Percentiles rank a stretch among this genome's conserved stretches.
phyloP scores from a whole-genome alignment of 805 yeast genomes.

The Sugiyamaella boreocaroliniensis region DNA sequence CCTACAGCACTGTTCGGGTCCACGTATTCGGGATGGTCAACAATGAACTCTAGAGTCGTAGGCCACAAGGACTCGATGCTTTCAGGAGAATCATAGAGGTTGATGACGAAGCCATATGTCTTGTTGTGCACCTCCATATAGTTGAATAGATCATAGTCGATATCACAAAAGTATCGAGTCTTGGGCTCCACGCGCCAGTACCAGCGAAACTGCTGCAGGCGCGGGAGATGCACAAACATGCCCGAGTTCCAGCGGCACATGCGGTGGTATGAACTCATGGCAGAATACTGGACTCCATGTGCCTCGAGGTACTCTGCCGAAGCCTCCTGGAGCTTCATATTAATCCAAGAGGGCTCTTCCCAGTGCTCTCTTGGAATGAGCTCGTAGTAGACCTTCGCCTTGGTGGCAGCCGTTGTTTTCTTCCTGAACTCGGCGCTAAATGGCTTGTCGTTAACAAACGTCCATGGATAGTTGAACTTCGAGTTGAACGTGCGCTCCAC shows the following conservation, averaged over 20 bases:
- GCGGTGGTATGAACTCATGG: conserved; percentile 59
- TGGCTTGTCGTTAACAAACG: conserved; percentile 65
- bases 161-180: conserved; percentile 58
- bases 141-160: conserved; percentile 71
- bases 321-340: conserved; percentile 35
- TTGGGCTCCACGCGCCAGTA: conserved; percentile 81
- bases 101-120: conserved; percentile 66
- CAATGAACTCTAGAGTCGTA: conserved; percentile 53
- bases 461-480: conserved; percentile 74
- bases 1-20: conserved; percentile 54
- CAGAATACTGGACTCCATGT: conserved; percentile 53
- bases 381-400: conserved; percentile 43
- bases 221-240: conserved; percentile 56
- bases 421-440: conserved; percentile 54
- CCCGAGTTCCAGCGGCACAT: conserved; percentile 80
- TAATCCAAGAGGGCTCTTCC: conserved; percentile 55
- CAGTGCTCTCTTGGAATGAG: conserved; percentile 40
- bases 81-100: conserved; percentile 62
- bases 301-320: conserved; percentile 30
- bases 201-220: conserved; percentile 53
- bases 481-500: conserved; percentile 61
- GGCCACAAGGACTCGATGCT: conserved; percentile 63
- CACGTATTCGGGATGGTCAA: conserved; percentile 50
- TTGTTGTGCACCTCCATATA: conserved; percentile 62
- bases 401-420: conserved; percentile 36